Evolutionary conservation across 768 basidiomycete genomes (phyloP), one percentile per base, ranked within the genome.

Genomic region (Termitomyces sp.): DNA sequence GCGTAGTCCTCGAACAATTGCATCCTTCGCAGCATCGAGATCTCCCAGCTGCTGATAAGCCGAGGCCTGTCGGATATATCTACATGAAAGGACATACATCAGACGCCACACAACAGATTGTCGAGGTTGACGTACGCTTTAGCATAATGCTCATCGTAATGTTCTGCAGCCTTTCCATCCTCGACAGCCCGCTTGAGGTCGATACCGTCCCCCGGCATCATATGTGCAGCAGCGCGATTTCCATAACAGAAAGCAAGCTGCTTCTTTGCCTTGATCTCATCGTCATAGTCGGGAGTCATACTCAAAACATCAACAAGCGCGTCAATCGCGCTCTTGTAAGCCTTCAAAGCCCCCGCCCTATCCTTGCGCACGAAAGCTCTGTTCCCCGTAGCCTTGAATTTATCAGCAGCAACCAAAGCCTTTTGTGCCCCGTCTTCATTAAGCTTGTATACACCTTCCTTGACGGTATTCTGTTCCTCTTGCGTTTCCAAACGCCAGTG

Each of bases 21-120:
- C 56, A 39, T 70, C 65, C 42, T 63, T 56, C 6, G 72, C 68
- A 2, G 60, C 57, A 10, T 62, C 54, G 11, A 41, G 33, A n/a
- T 66, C 58, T 1, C 57, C 57, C n/a, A 70, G 46, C 7, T 60
- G 31, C 50, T 65, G 60, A 38, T 60, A 56, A 0, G 70, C 66
- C 3, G 64, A 66, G 13, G 70, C 70, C 52, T 71, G 67, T 31
- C 70, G 67, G 41, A 66, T 62, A 54, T 72, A 72, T 31, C 70
- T n/a, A n/a, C n/a, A n/a, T 72, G 46, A 7, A 23, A 16, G 44
- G 10, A 41, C 20, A 44, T 16, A 16, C 12, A 22, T n/a, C 31
- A 18, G 27, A 20, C 23, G 43, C 25, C 7, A 22, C 7, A 32
- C 4, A 15, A 36, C n/a, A 27, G n/a, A 32, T 22, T 36, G 39